phyloP scores from a whole-genome alignment of 73 alveolate species.

The Paramecium biaurelia region DNA sequence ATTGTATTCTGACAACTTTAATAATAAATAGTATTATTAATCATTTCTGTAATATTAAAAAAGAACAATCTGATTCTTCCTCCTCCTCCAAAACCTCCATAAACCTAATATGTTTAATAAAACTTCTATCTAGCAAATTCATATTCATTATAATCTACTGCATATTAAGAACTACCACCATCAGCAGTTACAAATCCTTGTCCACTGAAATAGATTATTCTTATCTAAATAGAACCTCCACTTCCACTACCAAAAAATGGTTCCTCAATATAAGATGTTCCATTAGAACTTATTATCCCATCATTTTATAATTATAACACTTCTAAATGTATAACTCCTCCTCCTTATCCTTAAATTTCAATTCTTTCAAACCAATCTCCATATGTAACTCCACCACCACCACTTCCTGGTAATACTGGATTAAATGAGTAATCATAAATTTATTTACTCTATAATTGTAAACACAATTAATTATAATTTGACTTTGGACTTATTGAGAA shows the following conservation, averaged over 20 bases:
- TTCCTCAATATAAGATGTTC: neutral
- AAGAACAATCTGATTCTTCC: neutral
- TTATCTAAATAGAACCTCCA: neutral
- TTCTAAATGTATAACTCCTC: slow-evolving; percentile 24
- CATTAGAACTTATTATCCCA: neutral
- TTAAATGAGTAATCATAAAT: neutral
- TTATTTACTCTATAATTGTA: neutral
- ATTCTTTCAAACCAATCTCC: neutral
- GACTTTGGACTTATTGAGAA: neutral
- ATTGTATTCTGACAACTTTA: neutral
- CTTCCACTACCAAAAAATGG: neutral
- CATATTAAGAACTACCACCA: neutral
- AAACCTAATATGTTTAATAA: neutral
- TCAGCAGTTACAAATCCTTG: neutral
- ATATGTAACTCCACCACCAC: neutral
- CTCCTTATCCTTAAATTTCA: neutral
- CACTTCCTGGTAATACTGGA: neutral
- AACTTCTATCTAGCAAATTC: neutral
- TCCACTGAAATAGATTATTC: neutral
- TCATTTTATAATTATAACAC: neutral
- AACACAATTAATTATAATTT: neutral
- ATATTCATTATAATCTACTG: neutral
- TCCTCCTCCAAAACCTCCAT: neutral
- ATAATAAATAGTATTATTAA: neutral
- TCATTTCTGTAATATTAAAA: neutral